phyloP scores from a whole-genome alignment of 805 yeast species.

The Candida ovalis region DNA sequence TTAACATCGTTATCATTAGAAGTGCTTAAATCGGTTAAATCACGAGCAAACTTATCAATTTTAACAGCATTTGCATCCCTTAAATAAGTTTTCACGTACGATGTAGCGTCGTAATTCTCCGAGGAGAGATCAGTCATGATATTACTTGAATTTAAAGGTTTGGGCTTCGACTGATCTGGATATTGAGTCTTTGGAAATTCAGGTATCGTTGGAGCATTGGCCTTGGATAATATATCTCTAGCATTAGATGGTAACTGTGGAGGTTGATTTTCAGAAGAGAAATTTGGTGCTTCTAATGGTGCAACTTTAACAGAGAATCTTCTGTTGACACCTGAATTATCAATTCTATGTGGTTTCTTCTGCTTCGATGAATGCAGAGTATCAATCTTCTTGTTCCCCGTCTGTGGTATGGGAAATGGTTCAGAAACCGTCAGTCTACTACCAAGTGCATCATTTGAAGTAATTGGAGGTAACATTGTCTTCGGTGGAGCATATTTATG shows the following conservation, averaged over 20 bases:
- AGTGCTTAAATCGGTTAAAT: constrained; percentile 44
- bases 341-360: constrained; percentile 17
- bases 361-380: neutral
- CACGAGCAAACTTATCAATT: constrained; percentile 64
- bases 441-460: constrained; percentile 1
- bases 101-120: constrained; percentile 43
- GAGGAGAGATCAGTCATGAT: constrained; percentile 36
- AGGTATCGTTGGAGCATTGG: neutral
- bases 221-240: neutral
- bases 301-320: constrained; percentile 22
- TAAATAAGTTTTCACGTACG: constrained; percentile 46
- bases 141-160: constrained; percentile 16
- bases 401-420: constrained; percentile 1
- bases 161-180: neutral
- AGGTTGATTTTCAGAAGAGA: neutral
- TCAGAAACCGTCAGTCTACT: neutral
- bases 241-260: constrained; percentile 15
- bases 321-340: constrained; percentile 18
- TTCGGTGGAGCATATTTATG: neutral
- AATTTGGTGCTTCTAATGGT: constrained; percentile 14
- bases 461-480: neutral
- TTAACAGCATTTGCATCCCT: constrained; percentile 66
- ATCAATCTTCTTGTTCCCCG: neutral
- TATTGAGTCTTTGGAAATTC: constrained; percentile 1
- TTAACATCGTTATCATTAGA: constrained; percentile 56